Evolutionary conservation across 148 eudicot species (phyloP), one percentile per base, ranked within the genome.

Genomic region (Cornus suecica): DNA sequence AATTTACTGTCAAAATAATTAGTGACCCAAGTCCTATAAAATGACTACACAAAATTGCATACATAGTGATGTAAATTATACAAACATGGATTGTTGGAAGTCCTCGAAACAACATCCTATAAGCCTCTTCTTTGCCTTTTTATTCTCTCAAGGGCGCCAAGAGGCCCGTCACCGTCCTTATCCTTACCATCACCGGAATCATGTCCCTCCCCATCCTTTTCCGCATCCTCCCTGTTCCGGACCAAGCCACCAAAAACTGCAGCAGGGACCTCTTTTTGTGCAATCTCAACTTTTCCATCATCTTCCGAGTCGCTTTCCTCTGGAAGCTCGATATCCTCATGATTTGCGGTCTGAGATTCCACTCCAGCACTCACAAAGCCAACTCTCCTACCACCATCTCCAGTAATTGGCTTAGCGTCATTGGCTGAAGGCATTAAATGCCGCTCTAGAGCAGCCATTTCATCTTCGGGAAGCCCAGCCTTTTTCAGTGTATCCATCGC

Each of bases 341-440:
- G 75, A 74, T 90, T 92, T 14, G 83, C 86, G 14, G 78, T 45
- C 58, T 84, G 78, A 64, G 90, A 85, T 71, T 86, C 88, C 15
- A 85, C 85, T n/a, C 99, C 97, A 1, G 91, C 97, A 37, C 97
- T 92, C 41, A 90, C 97, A 75, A 95, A 95, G 28, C 97, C 92
- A 34, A 92, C 72, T 11, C 78, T 76, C 77, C 97, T 68, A 9
- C 74, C 75, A 29, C 79, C 69, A 11, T 89, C 91, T 51, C 75
- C 84, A 25, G 72, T 51, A 4, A 73, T 56, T 37, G 42, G 42
- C 42, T 37, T 5, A 61, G 81, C 8, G 23, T 77, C 69, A 30
- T 83, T 75, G 11, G 78, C 81, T 27, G 82, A 76, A 41, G 97
- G 98, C 29, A 83, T 89, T 69, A 92, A 62, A 68, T 89, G 88